Percentiles rank a stretch among this genome's conserved stretches.
phyloP scores from a whole-genome alignment of 2,329 filamentous ascomycete genomes.

The Chaetomiaceae sp. region DNA sequence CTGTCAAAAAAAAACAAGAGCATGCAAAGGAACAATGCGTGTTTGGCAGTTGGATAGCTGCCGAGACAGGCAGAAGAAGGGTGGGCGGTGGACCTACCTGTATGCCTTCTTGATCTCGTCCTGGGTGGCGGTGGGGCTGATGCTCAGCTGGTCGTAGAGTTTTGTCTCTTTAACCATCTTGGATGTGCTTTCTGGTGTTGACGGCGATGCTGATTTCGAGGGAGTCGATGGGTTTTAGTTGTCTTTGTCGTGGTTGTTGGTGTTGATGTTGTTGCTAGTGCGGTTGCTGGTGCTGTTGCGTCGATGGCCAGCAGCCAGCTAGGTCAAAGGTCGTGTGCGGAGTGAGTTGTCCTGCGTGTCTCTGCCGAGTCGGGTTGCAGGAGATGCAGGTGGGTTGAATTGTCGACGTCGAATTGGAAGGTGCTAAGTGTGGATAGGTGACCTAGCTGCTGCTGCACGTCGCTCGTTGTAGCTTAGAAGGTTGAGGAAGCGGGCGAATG shows the following conservation, averaged over 20 bases:
- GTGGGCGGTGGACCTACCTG: constrained; percentile 51
- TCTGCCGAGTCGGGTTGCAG: constrained; percentile 17
- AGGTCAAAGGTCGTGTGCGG: constrained; percentile 8
- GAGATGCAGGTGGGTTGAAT: constrained; percentile 10
- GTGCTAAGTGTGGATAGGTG: constrained; percentile 15
- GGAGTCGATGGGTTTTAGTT: background rate
- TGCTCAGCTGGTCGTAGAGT: constrained; percentile 80
- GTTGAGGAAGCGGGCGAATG: constrained; percentile 12
- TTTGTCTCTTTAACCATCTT: constrained; percentile 93
- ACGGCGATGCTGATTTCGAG: background rate
- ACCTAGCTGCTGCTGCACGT: constrained; percentile 18
- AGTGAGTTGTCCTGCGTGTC: constrained; percentile 11
- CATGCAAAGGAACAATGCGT: too few relatives aligned
- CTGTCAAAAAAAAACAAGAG: too few relatives aligned
- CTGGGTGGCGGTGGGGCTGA: constrained; percentile 76
- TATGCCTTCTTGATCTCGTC: constrained; percentile 98
- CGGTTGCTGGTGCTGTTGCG: background rate
- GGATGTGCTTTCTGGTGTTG: constrained; percentile 9
- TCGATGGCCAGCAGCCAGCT: background rate
- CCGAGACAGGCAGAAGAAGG: background rate
- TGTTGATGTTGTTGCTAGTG: background rate
- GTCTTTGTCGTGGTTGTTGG: background rate
- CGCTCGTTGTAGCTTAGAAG: constrained; percentile 18
- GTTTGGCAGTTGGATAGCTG: background rate
- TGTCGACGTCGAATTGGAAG: constrained; percentile 15